These are phyloP conservation scores for Phytophthora boehmeriae DNA, from an alignment of 352 stramenopile genomes.

Conservation along the genomic window DNA sequence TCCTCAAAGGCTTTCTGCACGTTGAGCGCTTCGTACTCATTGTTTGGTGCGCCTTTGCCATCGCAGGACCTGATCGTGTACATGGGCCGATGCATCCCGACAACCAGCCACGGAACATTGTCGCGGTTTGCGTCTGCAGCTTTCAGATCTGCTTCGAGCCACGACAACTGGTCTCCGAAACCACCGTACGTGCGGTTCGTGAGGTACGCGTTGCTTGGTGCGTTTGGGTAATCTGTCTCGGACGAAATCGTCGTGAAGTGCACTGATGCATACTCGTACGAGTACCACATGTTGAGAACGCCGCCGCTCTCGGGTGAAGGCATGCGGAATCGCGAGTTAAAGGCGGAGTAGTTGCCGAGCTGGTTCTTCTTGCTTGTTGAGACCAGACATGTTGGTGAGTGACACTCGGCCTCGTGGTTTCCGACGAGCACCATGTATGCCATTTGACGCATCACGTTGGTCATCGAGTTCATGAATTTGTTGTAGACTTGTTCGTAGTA, in stretches of 20 bases:
- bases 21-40: constrained; percentile 20
- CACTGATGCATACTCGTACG: constrained; percentile 45
- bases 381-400: constrained; percentile 40
- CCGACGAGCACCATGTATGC: constrained; percentile 75
- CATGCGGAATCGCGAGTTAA: constrained; percentile 46
- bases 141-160: constrained; percentile 55
- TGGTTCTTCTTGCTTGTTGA: constrained; percentile 26
- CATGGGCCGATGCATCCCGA: constrained; percentile 57
- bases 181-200: constrained; percentile 28
- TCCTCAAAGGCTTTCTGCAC: constrained; percentile 59
- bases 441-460: constrained; percentile 39
- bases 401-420: constrained; percentile 75
- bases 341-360: constrained; percentile 65
- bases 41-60: constrained; percentile 14
- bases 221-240: constrained; percentile 58
- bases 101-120: constrained; percentile 54
- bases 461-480: constrained; percentile 67
- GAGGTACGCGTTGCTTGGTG: constrained; percentile 39
- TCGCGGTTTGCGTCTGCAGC: constrained; percentile 47
- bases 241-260: constrained; percentile 77
- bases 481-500: constrained; percentile 62
- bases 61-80: constrained; percentile 47
- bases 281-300: constrained; percentile 51
- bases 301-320: constrained; percentile 41
- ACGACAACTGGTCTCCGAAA: constrained; percentile 53